A percentile compares a stretch with the other conserved stretches of the same genome.
phyloP scores from a whole-genome alignment of 768 basidiomycete genomes.

The Suillus weaverae region DNA sequence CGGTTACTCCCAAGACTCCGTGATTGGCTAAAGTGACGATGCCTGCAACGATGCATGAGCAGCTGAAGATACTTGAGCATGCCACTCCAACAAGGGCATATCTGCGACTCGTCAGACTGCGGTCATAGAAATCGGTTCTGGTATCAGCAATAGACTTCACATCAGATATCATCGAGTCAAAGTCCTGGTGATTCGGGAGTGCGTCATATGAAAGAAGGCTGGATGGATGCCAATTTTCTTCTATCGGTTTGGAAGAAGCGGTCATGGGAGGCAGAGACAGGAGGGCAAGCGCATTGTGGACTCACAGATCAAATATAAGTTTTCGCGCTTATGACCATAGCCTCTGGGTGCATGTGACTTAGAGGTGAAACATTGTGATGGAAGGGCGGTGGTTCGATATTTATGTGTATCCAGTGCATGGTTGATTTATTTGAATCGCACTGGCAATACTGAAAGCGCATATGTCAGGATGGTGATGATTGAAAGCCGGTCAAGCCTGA shows the following conservation, averaged over 20 bases:
- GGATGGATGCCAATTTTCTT: neutral
- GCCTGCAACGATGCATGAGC: constrained; percentile 24
- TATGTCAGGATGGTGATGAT: neutral
- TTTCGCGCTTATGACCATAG: neutral
- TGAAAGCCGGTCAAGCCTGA: too few relatives aligned
- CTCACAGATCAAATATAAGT: neutral
- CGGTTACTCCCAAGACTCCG: constrained; percentile 1
- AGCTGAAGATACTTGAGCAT: constrained; percentile 22
- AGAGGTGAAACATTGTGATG: neutral
- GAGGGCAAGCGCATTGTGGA: neutral
- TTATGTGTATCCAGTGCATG: neutral
- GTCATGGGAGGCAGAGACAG: neutral
- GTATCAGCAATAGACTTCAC: constrained; percentile 18
- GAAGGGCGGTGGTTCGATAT: neutral
- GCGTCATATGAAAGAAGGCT: neutral
- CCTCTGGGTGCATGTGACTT: neutral
- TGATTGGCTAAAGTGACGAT: constrained; percentile 18
- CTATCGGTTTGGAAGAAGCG: neutral
- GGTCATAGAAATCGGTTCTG: constrained; percentile 29
- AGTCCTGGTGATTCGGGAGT: constrained; percentile 9
- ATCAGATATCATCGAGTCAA: constrained; percentile 23
- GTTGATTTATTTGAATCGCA: neutral
- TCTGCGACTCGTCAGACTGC: constrained; percentile 24
- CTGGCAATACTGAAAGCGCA: neutral
- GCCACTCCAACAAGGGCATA: constrained; percentile 26